phyloP scores from a whole-genome alignment of 1,284 basidiomycete genomes.

The Apiotrichum gamsii region DNA sequence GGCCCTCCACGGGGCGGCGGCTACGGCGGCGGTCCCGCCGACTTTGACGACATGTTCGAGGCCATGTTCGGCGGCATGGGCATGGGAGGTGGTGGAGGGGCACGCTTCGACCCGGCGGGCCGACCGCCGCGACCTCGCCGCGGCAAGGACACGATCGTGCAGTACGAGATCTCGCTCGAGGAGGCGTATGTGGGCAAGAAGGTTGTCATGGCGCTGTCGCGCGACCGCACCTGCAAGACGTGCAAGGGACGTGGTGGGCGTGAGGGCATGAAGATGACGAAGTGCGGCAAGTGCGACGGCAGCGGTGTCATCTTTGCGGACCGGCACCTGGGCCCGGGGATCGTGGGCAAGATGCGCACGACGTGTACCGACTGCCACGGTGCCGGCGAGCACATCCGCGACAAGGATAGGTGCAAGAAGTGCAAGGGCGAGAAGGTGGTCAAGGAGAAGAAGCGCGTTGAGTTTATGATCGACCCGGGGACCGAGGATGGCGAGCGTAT shows the following conservation, averaged over 20 bases:
- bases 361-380: constrained; percentile 76
- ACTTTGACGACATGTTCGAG: constrained; percentile 59
- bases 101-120: constrained; percentile 33
- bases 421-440: constrained; percentile 83
- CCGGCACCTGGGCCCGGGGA: constrained; percentile 43
- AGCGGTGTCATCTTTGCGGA: constrained; percentile 49
- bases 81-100: constrained; percentile 43
- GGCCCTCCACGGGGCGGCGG: constrained; percentile 50
- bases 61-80: constrained; percentile 62
- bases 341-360: constrained; percentile 50
- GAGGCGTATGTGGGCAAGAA: constrained; percentile 89
- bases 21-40: constrained; percentile 21
- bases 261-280: constrained; percentile 64
- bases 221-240: constrained; percentile 67
- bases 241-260: constrained; percentile 57
- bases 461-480: constrained; percentile 81
- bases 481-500: constrained; percentile 79
- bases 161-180: constrained; percentile 80
- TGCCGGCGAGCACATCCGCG: constrained; percentile 68
- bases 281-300: constrained; percentile 76
- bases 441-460: constrained; percentile 80
- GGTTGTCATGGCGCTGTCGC: constrained; percentile 82
- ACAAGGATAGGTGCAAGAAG: constrained; percentile 95
- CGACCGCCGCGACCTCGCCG: constrained; percentile 48
- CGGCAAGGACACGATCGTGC: constrained; percentile 65